phyloP scores from a whole-genome alignment of 2,329 filamentous ascomycete genomes.

The Sarocladiaceae sp. region DNA sequence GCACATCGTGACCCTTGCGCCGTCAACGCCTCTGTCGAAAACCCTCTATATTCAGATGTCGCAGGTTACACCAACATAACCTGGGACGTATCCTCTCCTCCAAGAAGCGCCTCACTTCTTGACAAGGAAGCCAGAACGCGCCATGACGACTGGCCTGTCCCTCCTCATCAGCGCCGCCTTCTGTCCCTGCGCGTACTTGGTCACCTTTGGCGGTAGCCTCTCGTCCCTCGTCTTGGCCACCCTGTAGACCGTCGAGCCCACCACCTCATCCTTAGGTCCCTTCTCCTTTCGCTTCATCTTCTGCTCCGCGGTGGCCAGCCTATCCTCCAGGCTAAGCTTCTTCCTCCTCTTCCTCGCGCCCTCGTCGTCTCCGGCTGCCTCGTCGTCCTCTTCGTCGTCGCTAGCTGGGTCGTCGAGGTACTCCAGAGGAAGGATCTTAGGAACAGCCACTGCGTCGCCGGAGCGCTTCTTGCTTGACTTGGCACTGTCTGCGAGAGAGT shows the following conservation, averaged over 20 bases:
- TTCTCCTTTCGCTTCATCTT: constrained; percentile 30
- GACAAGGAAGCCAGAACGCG: constrained; percentile 35
- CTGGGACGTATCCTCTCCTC: too few relatives aligned
- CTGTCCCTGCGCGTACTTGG: constrained; percentile 33
- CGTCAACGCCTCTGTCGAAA: too few relatives aligned
- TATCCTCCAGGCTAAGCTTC: constrained; percentile 4
- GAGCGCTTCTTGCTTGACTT: constrained; percentile 20
- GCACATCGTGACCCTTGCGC: too few relatives aligned
- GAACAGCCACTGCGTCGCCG: constrained; percentile 21
- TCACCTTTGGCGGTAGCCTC: constrained; percentile 41
- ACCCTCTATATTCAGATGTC: too few relatives aligned
- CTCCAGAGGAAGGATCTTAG: constrained; percentile 45
- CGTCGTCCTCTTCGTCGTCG: constrained; percentile 71
- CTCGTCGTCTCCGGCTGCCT: not conserved
- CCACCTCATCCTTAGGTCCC: constrained; percentile 37
- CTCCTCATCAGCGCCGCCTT: constrained; percentile 42
- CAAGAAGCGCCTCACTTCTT: constrained; percentile 12
- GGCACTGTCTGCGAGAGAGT: not conserved
- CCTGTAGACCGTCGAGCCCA: constrained; percentile 50
- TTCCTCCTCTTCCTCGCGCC: constrained; percentile 32
- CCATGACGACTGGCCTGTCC: constrained; percentile 31
- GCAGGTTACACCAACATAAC: too few relatives aligned
- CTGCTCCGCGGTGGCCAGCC: constrained; percentile 32
- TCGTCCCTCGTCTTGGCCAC: constrained; percentile 38
- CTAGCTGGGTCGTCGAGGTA: constrained; percentile 51